These are phyloP conservation scores for Myxozyma neglecta DNA, from an alignment of 805 yeast species.

Conservation along the genomic window DNA sequence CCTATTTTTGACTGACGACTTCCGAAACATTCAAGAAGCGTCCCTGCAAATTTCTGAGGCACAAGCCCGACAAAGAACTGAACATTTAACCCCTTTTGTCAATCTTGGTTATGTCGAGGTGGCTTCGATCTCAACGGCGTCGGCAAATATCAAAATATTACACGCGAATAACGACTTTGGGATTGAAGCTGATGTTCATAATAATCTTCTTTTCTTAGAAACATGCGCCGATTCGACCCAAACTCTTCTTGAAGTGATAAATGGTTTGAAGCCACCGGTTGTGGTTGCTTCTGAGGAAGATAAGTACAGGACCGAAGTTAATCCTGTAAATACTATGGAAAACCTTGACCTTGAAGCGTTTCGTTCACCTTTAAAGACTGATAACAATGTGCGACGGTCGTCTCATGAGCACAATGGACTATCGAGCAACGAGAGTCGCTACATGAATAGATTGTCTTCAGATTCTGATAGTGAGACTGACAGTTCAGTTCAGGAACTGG, in stretches of 20 bases:
- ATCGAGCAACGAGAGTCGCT: neutral
- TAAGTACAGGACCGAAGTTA: slow-evolving; percentile 49
- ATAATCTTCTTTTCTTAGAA: slow-evolving; percentile 36
- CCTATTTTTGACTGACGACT: slow-evolving; percentile 66
- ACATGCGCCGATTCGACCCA: slow-evolving; percentile 83
- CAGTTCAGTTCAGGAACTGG: neutral
- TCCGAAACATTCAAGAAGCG: slow-evolving; percentile 40
- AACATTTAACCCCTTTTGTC: slow-evolving; percentile 44
- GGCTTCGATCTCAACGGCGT: slow-evolving; percentile 42
- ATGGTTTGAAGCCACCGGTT: slow-evolving; percentile 71
- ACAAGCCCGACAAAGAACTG: slow-evolving; percentile 3
- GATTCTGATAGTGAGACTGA: no score
- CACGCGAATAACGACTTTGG: slow-evolving; percentile 31
- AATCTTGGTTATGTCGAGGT: slow-evolving; percentile 56
- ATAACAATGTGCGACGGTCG: neutral
- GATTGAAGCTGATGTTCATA: slow-evolving; percentile 33
- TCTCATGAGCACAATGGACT: neutral
- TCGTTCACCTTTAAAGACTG: neutral
- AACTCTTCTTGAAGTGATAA: slow-evolving; percentile 63
- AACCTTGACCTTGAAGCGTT: slow-evolving; percentile 46
- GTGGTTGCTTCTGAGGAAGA: slow-evolving; percentile 55
- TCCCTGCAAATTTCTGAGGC: slow-evolving; percentile 27
- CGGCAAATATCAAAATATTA: slow-evolving; percentile 12
- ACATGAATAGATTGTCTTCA: no score
- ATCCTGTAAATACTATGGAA: slow-evolving; percentile 45